Conservation (phyloP, 441 rosid genomes). For the Syzygium syzygioides region DNA sequence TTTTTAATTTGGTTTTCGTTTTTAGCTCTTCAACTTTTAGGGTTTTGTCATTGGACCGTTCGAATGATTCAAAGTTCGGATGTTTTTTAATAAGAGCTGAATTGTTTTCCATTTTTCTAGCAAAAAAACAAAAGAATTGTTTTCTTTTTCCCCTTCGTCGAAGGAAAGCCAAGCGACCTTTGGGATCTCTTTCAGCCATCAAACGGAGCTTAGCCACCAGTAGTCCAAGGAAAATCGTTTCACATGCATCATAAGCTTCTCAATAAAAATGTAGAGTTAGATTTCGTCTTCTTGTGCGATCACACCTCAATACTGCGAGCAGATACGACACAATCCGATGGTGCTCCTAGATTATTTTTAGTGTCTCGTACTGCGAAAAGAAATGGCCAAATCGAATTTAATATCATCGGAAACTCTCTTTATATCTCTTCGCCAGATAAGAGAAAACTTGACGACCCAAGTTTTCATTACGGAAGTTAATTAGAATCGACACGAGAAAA, state of each 20-base stretch:
- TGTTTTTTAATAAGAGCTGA: not conserved
- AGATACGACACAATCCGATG: accelerated
- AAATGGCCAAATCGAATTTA: not conserved
- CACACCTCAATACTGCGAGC: accelerated
- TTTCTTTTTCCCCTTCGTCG: not conserved
- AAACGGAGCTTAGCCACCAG: not conserved
- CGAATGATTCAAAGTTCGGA: not conserved
- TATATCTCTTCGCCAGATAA: accelerated
- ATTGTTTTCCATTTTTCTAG: not conserved
- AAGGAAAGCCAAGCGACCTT: not conserved
- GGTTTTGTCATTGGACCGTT: not conserved
- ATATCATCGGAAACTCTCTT: not conserved
- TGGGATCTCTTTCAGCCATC: not conserved
- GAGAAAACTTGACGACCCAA: not conserved
- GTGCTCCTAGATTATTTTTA: not conserved
- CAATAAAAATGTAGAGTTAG: accelerated
- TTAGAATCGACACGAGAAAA: accelerated
- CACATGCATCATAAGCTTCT: not conserved
- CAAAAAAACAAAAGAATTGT: too few species aligned
- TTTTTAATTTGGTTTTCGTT: not conserved
- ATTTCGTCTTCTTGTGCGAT: accelerated
- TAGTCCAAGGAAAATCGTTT: not conserved
- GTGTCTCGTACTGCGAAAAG: accelerated
- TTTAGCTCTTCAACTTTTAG: too few species aligned
- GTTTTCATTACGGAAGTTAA: not conserved